phyloP scores from a whole-genome alignment of 129 eudicot genomes.

The Escallonia herrerae region DNA sequence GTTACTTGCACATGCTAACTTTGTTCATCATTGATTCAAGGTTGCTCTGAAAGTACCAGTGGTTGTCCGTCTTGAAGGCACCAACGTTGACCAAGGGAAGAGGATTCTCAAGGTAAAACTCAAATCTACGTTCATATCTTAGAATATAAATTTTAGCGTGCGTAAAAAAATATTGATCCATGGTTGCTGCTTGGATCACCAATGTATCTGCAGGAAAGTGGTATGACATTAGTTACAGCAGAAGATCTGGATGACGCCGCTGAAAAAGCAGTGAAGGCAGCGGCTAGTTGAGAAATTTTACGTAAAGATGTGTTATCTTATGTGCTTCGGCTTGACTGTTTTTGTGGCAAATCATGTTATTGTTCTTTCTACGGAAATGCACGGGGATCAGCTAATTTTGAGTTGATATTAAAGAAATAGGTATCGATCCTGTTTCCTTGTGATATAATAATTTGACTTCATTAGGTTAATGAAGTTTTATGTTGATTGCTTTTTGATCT shows the following conservation, averaged over 20 bases:
- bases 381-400: conserved; percentile 1
- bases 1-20: too few relatives aligned
- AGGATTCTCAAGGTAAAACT: conserved; percentile 81
- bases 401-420: neutral
- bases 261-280: conserved; percentile 84
- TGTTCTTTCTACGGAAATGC: conserved; percentile 5
- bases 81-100: conserved; percentile 97
- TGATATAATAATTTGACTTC: neutral
- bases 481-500: neutral
- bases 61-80: conserved; percentile 93
- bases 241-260: conserved; percentile 99
- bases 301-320: neutral
- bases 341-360: neutral
- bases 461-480: neutral
- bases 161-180: neutral
- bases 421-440: neutral
- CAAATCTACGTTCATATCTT: neutral
- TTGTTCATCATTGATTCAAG: conserved; percentile 18
- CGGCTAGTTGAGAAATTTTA: conserved; percentile 22
- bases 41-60: conserved; percentile 91
- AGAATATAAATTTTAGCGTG: neutral
- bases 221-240: conserved; percentile 81
- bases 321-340: conserved; percentile 1
- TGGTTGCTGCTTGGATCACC: neutral
- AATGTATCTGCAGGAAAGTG: conserved; percentile 69